phyloP scores from a whole-genome alignment of 225 moss, liverwort and hornwort genomes.

The Polytrichum commune region DNA sequence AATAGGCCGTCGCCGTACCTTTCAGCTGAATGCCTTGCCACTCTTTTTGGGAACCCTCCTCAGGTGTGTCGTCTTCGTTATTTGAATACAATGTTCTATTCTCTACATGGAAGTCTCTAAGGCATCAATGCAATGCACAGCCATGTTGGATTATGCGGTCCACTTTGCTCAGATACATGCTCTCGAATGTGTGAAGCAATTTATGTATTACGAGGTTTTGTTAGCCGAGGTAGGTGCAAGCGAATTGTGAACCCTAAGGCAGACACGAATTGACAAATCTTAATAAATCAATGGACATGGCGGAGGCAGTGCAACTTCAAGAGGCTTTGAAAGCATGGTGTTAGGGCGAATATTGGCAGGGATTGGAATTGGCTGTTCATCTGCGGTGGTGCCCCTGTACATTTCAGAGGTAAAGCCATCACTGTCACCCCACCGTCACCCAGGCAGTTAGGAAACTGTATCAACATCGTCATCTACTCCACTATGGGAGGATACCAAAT shows the following conservation, averaged over 20 bases:
- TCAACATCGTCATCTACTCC: background rate
- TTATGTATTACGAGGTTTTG: background rate
- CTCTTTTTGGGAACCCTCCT: slow-evolving; percentile 41
- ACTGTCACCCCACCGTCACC: background rate
- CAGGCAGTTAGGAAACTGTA: background rate
- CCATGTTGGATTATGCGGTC: background rate
- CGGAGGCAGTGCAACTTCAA: slow-evolving; percentile 35
- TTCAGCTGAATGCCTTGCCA: slow-evolving; percentile 52
- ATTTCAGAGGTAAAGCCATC: slow-evolving; percentile 44
- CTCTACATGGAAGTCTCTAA: background rate
- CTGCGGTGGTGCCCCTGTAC: slow-evolving; percentile 49
- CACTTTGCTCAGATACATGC: no score
- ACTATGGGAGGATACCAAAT: no score
- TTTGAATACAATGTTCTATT: background rate
- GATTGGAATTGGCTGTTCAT: slow-evolving; percentile 53
- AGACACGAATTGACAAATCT: background rate
- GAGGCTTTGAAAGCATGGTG: slow-evolving; percentile 48
- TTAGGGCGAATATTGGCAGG: slow-evolving; percentile 51
- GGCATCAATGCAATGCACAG: background rate
- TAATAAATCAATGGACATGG: slow-evolving; percentile 11
- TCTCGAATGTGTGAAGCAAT: no score
- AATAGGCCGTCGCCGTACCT: slow-evolving; percentile 46
- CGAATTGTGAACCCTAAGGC: background rate
- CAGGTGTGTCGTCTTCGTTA: slow-evolving; percentile 17
- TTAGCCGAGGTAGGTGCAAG: slow-evolving; percentile 1